Base-by-base conservation (phyloP, 2,329 filamentous ascomycete genomes). In the Tetracladium maxilliforme region DNA sequence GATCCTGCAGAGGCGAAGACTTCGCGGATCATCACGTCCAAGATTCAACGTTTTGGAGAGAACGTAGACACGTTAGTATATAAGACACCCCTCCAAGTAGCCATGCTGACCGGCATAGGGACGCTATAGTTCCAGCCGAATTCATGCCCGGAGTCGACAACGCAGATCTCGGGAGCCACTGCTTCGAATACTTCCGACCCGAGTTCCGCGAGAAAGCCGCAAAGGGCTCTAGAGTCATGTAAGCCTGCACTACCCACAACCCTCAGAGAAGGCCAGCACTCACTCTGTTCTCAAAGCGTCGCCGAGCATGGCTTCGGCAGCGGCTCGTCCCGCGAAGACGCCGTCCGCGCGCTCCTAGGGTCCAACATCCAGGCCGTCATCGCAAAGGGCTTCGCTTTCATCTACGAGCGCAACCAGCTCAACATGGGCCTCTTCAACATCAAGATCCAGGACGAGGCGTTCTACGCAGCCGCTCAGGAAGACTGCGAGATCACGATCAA, bases 1-100 rank as follows among this genome's bases (percentile, higher is more conserved):
- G n/a, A n/a, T n/a, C n/a, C n/a, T n/a, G n/a, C n/a, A n/a, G n/a
- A n/a, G n/a, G n/a, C n/a, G n/a, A n/a, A n/a, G n/a, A n/a, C n/a
- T n/a, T n/a, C n/a, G 11, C 17, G 27, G 14, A 28, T 34, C 6
- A 39, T 56, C 7, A 34, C 24, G 8, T 42, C 48, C 10, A 59
- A 47, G 28, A 36, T 58, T 3, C 45, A 56, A 16, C 34, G 31
- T 4, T 36, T 61, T 1, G 56, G 53, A 7, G 54, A 60, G 29
- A 57, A 56, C 22, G 47, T 61, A 26, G 54, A 61, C 29, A 61
- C 51, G n/a, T n/a, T n/a, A n/a, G n/a, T n/a, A n/a, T n/a, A n/a
- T n/a, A n/a, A n/a, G n/a, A n/a, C n/a, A n/a, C n/a, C n/a, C n/a
- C n/a, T n/a, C n/a, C n/a, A n/a, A n/a, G n/a, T n/a, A n/a, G n/a